phyloP scores from a whole-genome alignment of 306 rosid genomes.

The barrel medic (Medicago truncatula) region DNA sequence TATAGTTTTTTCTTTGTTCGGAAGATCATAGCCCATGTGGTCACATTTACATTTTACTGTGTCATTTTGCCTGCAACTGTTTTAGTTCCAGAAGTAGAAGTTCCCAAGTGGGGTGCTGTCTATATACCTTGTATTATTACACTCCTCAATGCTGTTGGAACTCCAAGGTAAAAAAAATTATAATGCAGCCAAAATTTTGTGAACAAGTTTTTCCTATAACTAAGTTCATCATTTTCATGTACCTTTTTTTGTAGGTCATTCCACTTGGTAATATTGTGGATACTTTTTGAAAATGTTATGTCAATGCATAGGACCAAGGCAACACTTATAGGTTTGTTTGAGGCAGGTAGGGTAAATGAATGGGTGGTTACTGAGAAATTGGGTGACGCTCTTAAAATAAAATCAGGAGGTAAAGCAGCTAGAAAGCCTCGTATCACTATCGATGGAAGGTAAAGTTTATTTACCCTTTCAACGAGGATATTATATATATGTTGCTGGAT shows the following conservation, averaged over 20 bases:
- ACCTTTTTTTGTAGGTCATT: conserved; percentile 64
- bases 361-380: conserved; percentile 97
- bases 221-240: conserved; percentile 1
- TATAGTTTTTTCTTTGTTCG: conserved; percentile 96
- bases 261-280: conserved; percentile 86
- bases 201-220: not conserved
- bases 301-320: conserved; percentile 94
- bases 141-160: conserved; percentile 93
- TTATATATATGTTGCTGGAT: not conserved
- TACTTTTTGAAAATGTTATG: conserved; percentile 94
- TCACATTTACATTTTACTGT: conserved; percentile 88
- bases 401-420: conserved; percentile 60
- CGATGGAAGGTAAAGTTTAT: conserved; percentile 63
- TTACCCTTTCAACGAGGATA: not conserved
- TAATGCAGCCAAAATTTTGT: not conserved
- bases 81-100: conserved; percentile 80
- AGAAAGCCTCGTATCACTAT: conserved; percentile 59
- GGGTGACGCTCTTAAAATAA: conserved; percentile 85
- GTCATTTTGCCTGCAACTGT: conserved; percentile 85
- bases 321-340: conserved; percentile 81
- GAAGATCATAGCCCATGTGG: conserved; percentile 81
- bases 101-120: conserved; percentile 92
- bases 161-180: conserved; percentile 66
- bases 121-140: conserved; percentile 87
- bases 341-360: conserved; percentile 83